Evolutionary conservation across 2,329 filamentous ascomycete species (phyloP).

Genomic region (Lomentospora prolificans): DNA sequence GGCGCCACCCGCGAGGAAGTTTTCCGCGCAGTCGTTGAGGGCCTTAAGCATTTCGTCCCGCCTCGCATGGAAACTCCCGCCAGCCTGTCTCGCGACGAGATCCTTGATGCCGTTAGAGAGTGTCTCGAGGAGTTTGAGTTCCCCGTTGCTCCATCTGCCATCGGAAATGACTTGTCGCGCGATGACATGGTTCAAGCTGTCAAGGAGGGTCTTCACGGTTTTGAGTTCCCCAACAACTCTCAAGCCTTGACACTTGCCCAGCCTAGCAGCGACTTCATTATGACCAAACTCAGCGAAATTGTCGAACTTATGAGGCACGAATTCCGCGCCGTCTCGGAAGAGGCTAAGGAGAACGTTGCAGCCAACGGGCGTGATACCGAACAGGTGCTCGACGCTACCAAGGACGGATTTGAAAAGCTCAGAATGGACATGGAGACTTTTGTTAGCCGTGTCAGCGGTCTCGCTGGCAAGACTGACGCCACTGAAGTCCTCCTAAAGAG

Average conservation of each 20-base stretch:
- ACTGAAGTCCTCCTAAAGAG: conserved; percentile 57
- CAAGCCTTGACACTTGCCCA: conserved; percentile 29
- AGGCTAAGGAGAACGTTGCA: conserved; percentile 67
- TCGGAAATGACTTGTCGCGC: conserved; percentile 43
- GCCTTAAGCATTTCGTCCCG: conserved; percentile 69
- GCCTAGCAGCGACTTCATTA: conserved; percentile 37
- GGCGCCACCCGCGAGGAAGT: conserved; percentile 75
- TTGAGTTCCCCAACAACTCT: conserved; percentile 30
- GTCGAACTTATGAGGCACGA: conserved; percentile 49
- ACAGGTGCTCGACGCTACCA: conserved; percentile 78
- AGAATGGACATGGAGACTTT: conserved; percentile 73
- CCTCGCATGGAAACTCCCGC: conserved; percentile 62
- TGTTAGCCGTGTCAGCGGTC: conserved; percentile 61
- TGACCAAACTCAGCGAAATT: conserved; percentile 54
- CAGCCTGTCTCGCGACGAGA: conserved; percentile 67
- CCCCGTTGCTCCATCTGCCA: conserved; percentile 48
- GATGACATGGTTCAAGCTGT: conserved; percentile 57
- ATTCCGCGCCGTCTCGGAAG: conserved; percentile 49
- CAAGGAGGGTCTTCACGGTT: conserved; percentile 44
- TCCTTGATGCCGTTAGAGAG: conserved; percentile 74
- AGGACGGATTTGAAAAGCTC: conserved; percentile 75
- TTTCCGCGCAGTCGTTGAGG: conserved; percentile 75
- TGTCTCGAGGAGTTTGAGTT: conserved; percentile 81
- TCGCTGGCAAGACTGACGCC: conserved; percentile 66
- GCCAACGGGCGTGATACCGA: conserved; percentile 75